Base-by-base conservation (phyloP, 2,329 filamentous ascomycete species). In the Leptodontidium sp. region DNA sequence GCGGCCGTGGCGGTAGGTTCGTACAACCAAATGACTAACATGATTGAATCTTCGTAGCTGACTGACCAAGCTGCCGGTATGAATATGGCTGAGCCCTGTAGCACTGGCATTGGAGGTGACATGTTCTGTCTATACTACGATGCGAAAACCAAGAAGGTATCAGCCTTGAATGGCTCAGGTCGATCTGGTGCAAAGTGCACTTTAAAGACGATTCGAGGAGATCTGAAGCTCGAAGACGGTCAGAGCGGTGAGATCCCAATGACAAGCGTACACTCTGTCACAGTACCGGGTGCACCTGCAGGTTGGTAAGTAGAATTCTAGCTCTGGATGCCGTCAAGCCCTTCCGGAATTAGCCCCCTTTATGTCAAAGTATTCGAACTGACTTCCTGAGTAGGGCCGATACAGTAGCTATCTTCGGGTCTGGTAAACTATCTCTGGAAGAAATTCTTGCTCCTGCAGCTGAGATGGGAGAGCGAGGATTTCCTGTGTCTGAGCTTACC, bases 91-190 rank as follows among this genome's bases (percentile, higher is more conserved):
- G 96, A 99, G 78, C 95, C 95, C 6, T 90, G 90, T 69, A 96
- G 92, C 8, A 98, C 95, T 0, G 95, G 96, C 45, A 98, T 98
- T 68, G 96, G 96, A 66, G 95, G 95, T 70, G 95, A 98, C 81
- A 94, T 97, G 90, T 73, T 73, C 24, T 72, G 70, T 64, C 69
- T 73, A 5, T 73, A 64, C 43, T 73, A 70, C 24, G 68, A 73
- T 64, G 68, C 72, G 15, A 72, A 90, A 73, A 92, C 90, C 0
- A 91, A 92, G 77, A 91, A 91, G 70, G 90, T 98, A 8, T 91
- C 90, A 66, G 93, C 94, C 6, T 83, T 98, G 79, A 99, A 99
- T 80, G 95, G 94, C 21, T 98, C 94, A 0, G 95, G 95, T 21
- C 90, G 95, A 35, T 88, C 61, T 2, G 90, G 92, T 2, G 84